A percentile compares a stretch with the other conserved stretches of the same genome.
Conservation (phyloP, 75 land plant genomes). For the Isoetes taiwanensis region DNA sequence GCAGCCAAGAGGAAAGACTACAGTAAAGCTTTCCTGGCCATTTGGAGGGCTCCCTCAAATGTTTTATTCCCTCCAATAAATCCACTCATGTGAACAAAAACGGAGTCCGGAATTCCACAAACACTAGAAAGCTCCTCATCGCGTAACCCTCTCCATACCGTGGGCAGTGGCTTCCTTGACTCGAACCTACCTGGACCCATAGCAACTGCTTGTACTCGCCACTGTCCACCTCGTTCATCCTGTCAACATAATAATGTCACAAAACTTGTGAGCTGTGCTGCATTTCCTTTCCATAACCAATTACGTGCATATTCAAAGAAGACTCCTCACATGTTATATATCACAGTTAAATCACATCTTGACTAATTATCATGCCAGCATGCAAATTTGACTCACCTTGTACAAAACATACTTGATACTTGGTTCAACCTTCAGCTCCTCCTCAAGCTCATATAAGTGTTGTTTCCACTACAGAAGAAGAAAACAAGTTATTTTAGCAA, state of each 20-base stretch:
- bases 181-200: conserved; percentile 17
- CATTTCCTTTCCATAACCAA: background rate
- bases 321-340: too few relatives aligned
- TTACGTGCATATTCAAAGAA: background rate
- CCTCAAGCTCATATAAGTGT: conserved; percentile 17
- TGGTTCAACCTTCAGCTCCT: conserved; percentile 17
- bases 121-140: conserved; percentile 16
- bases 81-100: conserved; percentile 23
- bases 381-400: conserved; percentile 8
- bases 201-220: conserved; percentile 22
- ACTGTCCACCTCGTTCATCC: conserved; percentile 11
- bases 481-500: too few relatives aligned
- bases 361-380: background rate
- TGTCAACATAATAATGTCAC: background rate
- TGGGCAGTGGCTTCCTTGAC: conserved; percentile 16
- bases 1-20: background rate
- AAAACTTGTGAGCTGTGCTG: background rate
- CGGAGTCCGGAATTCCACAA: conserved; percentile 9
- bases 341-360: background rate
- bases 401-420: conserved; percentile 25
- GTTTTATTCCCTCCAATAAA: conserved; percentile 21
- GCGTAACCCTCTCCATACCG: conserved; percentile 16
- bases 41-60: conserved; percentile 16
- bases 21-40: conserved; percentile 18
- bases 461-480: conserved; percentile 20